phyloP scores from a whole-genome alignment of 1,284 basidiomycete species.

The Trichosporon sp. region DNA sequence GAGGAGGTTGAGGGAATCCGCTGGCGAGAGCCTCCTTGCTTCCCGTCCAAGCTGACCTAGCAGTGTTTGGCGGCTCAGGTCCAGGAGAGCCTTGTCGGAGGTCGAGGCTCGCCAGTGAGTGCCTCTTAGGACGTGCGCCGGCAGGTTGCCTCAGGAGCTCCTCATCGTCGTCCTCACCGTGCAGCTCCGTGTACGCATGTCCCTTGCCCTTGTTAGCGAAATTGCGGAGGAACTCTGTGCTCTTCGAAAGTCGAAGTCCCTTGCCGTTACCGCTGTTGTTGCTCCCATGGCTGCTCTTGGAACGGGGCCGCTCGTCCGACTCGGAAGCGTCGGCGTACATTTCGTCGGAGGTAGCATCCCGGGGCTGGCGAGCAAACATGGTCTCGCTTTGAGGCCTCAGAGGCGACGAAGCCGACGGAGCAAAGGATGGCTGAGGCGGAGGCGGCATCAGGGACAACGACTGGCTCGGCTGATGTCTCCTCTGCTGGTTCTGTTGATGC shows the following conservation, averaged over 20 bases:
- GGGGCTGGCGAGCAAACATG: background rate
- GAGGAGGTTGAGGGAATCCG: background rate
- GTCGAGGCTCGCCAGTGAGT: background rate
- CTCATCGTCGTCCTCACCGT: conserved; percentile 9
- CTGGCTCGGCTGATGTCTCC: background rate
- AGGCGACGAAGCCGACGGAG: background rate
- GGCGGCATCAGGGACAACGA: background rate
- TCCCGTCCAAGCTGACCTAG: background rate
- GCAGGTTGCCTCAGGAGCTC: background rate
- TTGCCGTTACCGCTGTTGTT: background rate
- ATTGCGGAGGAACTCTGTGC: conserved; percentile 11
- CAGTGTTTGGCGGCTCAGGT: background rate
- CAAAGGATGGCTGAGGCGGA: background rate
- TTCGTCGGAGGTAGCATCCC: background rate
- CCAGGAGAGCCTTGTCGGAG: background rate
- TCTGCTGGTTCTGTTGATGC: background rate
- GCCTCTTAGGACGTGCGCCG: background rate
- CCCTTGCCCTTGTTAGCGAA: background rate
- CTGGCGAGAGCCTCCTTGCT: background rate
- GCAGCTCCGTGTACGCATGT: background rate
- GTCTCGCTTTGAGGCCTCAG: background rate
- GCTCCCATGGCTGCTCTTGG: background rate
- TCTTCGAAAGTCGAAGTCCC: conserved; percentile 4
- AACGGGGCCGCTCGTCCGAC: background rate
- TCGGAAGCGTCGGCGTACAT: background rate